A percentile compares a stretch with the other conserved stretches of the same genome.
Conservation (phyloP, 495 filamentous ascomycete genomes). For the Aspergillus asperescens region DNA sequence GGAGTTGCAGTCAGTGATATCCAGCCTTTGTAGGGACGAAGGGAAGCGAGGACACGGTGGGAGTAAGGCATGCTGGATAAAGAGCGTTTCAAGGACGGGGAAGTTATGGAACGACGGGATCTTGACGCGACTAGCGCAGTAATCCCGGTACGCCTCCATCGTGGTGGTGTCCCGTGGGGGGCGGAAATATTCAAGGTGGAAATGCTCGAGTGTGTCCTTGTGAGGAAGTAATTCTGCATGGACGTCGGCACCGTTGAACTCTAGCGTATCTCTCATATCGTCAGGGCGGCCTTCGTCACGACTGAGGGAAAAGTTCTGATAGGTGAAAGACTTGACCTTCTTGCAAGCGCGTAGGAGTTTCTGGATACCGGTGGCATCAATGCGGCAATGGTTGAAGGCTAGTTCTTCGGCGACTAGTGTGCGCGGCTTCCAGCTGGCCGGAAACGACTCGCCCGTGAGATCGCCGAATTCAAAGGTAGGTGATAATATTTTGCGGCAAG, state of each 20-base stretch:
- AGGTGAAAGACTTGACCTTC: conserved; percentile 16
- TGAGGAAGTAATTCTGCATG: conserved; percentile 20
- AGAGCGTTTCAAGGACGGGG: conserved; percentile 16
- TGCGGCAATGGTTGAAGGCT: conserved; percentile 12
- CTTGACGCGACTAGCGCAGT: conserved; percentile 9
- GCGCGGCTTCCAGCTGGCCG: conserved; percentile 14
- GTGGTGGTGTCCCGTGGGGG: neutral
- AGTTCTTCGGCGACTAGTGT: conserved; percentile 9
- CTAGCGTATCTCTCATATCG: neutral
- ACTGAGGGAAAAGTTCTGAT: conserved; percentile 12
- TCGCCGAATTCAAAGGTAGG: conserved; percentile 14
- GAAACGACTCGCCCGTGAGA: conserved; percentile 9
- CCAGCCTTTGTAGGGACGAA: conserved; percentile 12
- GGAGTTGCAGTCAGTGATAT: conserved; percentile 24
- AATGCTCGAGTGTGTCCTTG: conserved; percentile 19
- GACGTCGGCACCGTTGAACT: conserved; percentile 19
- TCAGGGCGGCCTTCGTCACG: neutral
- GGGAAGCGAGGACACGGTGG: conserved; percentile 21
- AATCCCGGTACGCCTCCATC: conserved; percentile 2
- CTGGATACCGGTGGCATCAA: conserved; percentile 13
- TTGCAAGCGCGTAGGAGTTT: conserved; percentile 21
- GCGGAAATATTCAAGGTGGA: conserved; percentile 15
- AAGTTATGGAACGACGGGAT: conserved; percentile 23
- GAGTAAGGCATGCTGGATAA: conserved; percentile 20
- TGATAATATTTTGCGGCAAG: conserved; percentile 9